Evolutionary conservation across 768 basidiomycete species (phyloP).

Genomic region (Trametes maxima): DNA sequence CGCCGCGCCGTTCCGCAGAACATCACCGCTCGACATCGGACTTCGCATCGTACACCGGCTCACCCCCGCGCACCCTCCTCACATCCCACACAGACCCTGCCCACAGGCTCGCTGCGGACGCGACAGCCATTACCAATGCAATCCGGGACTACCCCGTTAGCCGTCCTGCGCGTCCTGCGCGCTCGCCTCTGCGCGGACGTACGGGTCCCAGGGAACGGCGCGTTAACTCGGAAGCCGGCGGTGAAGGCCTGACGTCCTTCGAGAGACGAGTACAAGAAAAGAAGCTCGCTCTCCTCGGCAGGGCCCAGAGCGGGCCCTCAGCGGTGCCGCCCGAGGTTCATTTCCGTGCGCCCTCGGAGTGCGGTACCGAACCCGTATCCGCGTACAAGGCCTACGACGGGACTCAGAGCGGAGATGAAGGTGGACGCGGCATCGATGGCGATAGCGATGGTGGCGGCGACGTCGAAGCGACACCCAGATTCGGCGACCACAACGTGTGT

Average conservation of each 20-base stretch:
- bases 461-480: conserved; percentile 19
- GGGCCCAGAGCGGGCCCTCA: not conserved
- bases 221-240: not conserved
- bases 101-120: not conserved
- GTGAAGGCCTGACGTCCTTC: conserved; percentile 15
- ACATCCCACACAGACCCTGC: too few species aligned
- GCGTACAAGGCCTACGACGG: not conserved
- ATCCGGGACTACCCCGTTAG: not conserved
- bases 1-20: not conserved
- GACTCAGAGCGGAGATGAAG: not conserved
- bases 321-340: not conserved
- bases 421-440: not conserved
- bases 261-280: conserved; percentile 22
- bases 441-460: conserved; percentile 9
- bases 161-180: conserved; percentile 6
- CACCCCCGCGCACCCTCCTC: not conserved
- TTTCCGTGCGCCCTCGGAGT: not conserved
- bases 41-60: not conserved
- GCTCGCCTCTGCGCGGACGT: conserved; percentile 4
- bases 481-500: conserved; percentile 4
- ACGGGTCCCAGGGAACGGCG: not conserved
- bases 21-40: not conserved
- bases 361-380: not conserved
- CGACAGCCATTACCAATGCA: not conserved
- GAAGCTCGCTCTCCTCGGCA: conserved; percentile 11